Evolutionary conservation across 208 protist genomes (phyloP).

Genomic region (Leishmania amazonensis): DNA sequence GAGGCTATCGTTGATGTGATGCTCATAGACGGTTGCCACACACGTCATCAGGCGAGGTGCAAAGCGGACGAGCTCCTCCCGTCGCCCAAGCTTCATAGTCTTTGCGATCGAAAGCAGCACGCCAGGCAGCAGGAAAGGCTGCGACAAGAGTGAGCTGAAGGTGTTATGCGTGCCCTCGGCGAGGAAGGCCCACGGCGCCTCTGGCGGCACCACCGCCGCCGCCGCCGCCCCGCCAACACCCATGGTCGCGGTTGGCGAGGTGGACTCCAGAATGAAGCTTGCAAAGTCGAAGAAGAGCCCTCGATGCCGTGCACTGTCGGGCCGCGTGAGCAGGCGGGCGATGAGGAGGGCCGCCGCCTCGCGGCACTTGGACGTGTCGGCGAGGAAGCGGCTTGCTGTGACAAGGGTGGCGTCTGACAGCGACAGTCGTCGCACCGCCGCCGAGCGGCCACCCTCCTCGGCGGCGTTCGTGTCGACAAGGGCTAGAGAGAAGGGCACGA

Average conservation of each 20-base stretch:
- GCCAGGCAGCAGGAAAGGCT: constrained; percentile 61
- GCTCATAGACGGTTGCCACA: constrained; percentile 39
- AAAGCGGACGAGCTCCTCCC: constrained; percentile 81
- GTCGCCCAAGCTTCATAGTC: constrained; percentile 93
- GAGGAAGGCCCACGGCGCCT: constrained; percentile 19
- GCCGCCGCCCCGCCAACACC: not conserved
- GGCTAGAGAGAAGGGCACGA: constrained; percentile 96
- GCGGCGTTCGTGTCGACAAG: constrained; percentile 83
- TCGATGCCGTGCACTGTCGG: constrained; percentile 77
- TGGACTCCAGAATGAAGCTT: constrained; percentile 32
- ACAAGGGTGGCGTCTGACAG: constrained; percentile 82
- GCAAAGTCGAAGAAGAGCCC: constrained; percentile 69
- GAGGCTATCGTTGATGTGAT: constrained; percentile 52
- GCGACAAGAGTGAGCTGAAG: constrained; percentile 28
- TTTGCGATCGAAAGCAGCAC: constrained; percentile 84
- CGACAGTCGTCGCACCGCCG: constrained; percentile 14
- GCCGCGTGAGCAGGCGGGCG: constrained; percentile 89
- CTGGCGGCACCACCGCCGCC: constrained; percentile 2
- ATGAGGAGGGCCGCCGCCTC: constrained; percentile 93
- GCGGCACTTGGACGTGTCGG: constrained; percentile 86
- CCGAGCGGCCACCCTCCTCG: not conserved
- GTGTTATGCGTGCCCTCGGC: constrained; percentile 26
- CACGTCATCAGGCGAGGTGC: constrained; percentile 47
- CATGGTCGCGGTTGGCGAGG: not conserved
- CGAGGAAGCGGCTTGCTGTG: constrained; percentile 70